Evolutionary conservation across 306 rosid species (phyloP), one percentile per base, ranked within the genome.

Genomic region (Vicia faba): DNA sequence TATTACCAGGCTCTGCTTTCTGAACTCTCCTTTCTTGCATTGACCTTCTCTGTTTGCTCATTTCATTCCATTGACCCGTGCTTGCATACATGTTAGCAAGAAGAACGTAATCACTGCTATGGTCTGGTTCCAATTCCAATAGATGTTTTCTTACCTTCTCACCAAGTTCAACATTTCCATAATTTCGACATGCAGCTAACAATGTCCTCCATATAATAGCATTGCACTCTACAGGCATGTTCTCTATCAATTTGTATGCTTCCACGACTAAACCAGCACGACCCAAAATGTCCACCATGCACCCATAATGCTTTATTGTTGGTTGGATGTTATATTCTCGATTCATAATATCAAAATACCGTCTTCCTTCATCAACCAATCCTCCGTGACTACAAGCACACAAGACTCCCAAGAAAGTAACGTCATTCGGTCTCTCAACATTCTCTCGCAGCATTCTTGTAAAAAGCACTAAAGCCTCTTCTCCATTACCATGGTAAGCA

Each of bases 341-440:
- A 41, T 13, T 71, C 96, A 89, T 85, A 2, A 73, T 53, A 65
- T 84, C 72, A 51, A 87, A 81, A 69, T 63, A 81, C 38, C 33
- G 54, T 59, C 83, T 84, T 35, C 96, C 88, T 72, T 89, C 90
- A 2, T 78, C 82, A 38, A 87, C 81, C 85, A 80, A 73, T 26
- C 95, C 91, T 43, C 82, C 89, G 55, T 81, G 87, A 69, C 89
- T 91, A 74, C 96, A 91, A 69, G 96, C 92, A 78, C 75, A 66
- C 20, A 91, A 33, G 45, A 87, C 84, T 57, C 91, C 91, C 86
- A 91, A 79, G 84, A 91, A 85, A 3, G 91, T 84, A 33, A 88
- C 78, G 9, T 43, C 83, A 59, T 91, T 64, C 3, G 97, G 95
- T 15, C 61, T 75, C 80, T 57, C 84, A 15, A 28, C 61, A 61